phyloP scores from a whole-genome alignment of 179 eudicot genomes.

The Drosera spatulata region DNA sequence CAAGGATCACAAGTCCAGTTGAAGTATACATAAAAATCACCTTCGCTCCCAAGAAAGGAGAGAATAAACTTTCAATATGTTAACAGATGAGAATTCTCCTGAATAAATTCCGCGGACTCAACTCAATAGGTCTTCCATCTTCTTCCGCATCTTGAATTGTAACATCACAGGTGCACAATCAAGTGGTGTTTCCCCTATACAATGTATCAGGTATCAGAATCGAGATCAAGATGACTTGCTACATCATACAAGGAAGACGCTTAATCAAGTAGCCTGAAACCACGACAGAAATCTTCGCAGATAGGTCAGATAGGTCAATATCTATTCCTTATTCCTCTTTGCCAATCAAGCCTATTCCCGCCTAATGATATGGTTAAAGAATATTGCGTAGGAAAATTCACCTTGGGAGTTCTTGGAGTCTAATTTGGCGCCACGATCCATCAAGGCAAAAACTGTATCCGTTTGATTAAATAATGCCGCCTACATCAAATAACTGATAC shows the following conservation, averaged over 20 bases:
- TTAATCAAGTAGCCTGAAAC: no score
- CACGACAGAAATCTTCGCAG: no score
- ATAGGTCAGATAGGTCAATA: no score
- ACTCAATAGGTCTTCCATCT: conserved; percentile 45
- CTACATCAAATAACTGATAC: conserved; percentile 20
- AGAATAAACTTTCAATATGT: neutral
- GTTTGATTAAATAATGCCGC: conserved; percentile 83
- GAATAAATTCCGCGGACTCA: conserved; percentile 1
- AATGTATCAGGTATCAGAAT: conserved; percentile 6
- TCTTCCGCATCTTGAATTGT: conserved; percentile 79
- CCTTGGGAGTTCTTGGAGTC: conserved; percentile 84
- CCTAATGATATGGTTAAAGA: no score
- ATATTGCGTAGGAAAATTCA: neutral
- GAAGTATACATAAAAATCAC: no score
- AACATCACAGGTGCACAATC: conserved; percentile 96
- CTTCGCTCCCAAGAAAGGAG: neutral
- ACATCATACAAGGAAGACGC: no score
- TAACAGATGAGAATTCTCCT: neutral
- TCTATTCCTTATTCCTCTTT: no score
- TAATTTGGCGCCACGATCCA: conserved; percentile 79
- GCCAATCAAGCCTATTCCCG: no score
- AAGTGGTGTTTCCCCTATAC: conserved; percentile 86
- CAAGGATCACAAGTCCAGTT: no score
- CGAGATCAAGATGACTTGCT: no score
- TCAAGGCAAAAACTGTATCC: conserved; percentile 75